Evolutionary conservation across 2,329 filamentous ascomycete genomes (phyloP).

Genomic region (Parastagonospora avenae): DNA sequence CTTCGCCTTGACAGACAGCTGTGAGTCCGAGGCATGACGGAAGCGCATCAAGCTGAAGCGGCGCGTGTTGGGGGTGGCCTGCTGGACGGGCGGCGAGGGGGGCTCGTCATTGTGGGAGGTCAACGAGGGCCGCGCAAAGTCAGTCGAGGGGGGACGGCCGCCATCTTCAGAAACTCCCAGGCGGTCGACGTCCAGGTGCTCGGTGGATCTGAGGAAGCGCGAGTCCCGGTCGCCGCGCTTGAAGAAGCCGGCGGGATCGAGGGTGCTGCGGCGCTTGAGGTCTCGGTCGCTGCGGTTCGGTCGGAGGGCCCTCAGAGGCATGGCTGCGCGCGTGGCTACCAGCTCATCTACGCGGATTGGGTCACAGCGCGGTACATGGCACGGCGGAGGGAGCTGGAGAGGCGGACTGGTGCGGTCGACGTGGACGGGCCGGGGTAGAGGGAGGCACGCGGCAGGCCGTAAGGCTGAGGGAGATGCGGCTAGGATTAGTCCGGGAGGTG

Average conservation of each 20-base stretch:
- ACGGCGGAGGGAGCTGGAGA: constrained; percentile 20
- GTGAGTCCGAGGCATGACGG: constrained; percentile 90
- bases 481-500: constrained; percentile 12
- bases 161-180: constrained; percentile 43
- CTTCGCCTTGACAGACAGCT: constrained; percentile 77
- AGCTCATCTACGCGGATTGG: constrained; percentile 42
- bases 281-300: constrained; percentile 48
- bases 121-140: constrained; percentile 26
- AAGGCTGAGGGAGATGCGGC: constrained; percentile 18
- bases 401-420: constrained; percentile 11
- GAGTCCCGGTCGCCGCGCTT: constrained; percentile 38
- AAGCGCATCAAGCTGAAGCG: constrained; percentile 76
- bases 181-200: constrained; percentile 31
- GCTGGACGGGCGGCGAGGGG: constrained; percentile 41
- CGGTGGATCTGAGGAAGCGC: constrained; percentile 27
- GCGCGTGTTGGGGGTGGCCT: constrained; percentile 49
- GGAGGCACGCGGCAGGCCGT: constrained; percentile 11
- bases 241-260: constrained; percentile 48
- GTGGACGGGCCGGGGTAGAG: constrained; percentile 17
- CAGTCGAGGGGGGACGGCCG: constrained; percentile 33
- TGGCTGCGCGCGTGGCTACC: constrained; percentile 41
- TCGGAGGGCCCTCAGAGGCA: constrained; percentile 48
- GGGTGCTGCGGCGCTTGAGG: constrained; percentile 51
- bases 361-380: constrained; percentile 42
- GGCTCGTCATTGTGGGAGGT: constrained; percentile 16